A percentile compares a stretch with the other conserved stretches of the same genome.
Conservation (phyloP, 2,329 filamentous ascomycete genomes). For the Fusarium verrucosum region DNA sequence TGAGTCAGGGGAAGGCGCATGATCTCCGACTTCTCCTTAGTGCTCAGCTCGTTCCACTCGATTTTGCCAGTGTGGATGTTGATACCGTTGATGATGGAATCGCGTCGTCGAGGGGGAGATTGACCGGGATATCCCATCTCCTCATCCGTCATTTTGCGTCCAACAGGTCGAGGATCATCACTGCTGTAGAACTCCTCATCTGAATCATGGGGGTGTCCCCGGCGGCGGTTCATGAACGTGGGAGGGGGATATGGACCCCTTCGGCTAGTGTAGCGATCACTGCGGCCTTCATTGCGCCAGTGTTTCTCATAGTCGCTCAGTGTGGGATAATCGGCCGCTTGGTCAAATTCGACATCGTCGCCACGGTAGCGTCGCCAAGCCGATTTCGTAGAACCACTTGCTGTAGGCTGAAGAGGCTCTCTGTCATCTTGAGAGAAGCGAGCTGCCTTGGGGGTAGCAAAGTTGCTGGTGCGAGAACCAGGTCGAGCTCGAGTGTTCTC, state of each 20-base stretch:
- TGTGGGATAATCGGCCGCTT: slow-evolving; percentile 31
- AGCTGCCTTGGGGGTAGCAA: slow-evolving; percentile 20
- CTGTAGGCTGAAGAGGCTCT: slow-evolving; percentile 37
- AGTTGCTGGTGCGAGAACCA: slow-evolving; percentile 31
- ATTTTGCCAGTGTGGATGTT: slow-evolving; percentile 41
- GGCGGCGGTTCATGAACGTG: slow-evolving; percentile 38
- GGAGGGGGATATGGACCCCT: slow-evolving; percentile 40
- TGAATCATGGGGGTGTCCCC: slow-evolving; percentile 35
- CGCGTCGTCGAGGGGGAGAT: slow-evolving; percentile 9
- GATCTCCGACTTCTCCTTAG: slow-evolving; percentile 54
- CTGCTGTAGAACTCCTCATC: slow-evolving; percentile 39
- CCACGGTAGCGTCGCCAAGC: slow-evolving; percentile 33
- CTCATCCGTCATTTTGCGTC: slow-evolving; percentile 36
- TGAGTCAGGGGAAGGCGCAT: slow-evolving; percentile 56
- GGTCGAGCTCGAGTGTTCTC: slow-evolving; percentile 31
- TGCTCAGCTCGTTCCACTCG: slow-evolving; percentile 52
- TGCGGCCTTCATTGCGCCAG: slow-evolving; percentile 38
- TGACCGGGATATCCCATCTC: slow-evolving; percentile 34
- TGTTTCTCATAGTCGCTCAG: slow-evolving; percentile 40
- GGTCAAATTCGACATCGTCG: slow-evolving; percentile 42
- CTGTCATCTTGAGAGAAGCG: slow-evolving; percentile 38
- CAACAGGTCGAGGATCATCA: slow-evolving; percentile 33
- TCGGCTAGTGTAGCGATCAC: slow-evolving; percentile 36
- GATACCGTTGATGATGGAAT: slow-evolving; percentile 24
- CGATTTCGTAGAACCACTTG: slow-evolving; percentile 37